Conservation (phyloP, 2,329 filamentous ascomycete genomes). For the Hypoxylon sp. region DNA sequence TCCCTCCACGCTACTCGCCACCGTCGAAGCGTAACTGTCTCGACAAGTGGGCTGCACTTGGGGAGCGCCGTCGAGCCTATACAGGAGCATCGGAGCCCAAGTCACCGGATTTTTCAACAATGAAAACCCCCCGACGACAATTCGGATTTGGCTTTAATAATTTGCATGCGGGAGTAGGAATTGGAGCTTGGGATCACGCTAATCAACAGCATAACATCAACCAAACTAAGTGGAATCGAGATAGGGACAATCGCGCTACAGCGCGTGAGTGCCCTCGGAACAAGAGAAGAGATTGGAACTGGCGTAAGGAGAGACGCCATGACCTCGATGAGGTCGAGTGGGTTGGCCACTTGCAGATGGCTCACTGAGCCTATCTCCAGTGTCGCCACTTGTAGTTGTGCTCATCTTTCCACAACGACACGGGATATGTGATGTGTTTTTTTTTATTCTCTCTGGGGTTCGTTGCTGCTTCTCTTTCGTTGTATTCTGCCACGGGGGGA, state of each 20-base stretch:
- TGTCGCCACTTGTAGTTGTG: slow-evolving; percentile 74
- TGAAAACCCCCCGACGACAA: slow-evolving; percentile 63
- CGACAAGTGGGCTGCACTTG: slow-evolving; percentile 93
- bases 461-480: slow-evolving; percentile 49
- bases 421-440: slow-evolving; percentile 49
- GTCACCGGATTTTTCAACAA: slow-evolving; percentile 60
- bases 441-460: slow-evolving; percentile 38
- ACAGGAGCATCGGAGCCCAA: slow-evolving; percentile 66
- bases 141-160: slow-evolving; percentile 57
- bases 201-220: slow-evolving; percentile 49
- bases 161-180: slow-evolving; percentile 51
- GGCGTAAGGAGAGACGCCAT: slow-evolving; percentile 73
- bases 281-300: slow-evolving; percentile 73
- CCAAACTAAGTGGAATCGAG: slow-evolving; percentile 57
- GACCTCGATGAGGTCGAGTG: slow-evolving; percentile 89
- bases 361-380: slow-evolving; percentile 55
- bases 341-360: slow-evolving; percentile 90
- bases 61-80: slow-evolving; percentile 83
- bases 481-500: slow-evolving; percentile 49
- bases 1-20: slow-evolving; percentile 72
- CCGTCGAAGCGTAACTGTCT: slow-evolving; percentile 73
- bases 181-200: slow-evolving; percentile 64
- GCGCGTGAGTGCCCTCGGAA: slow-evolving; percentile 67
- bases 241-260: slow-evolving; percentile 63
- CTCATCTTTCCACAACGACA: slow-evolving; percentile 54